phyloP scores from a whole-genome alignment of 106 monocot genomes.

The Dendrobium huoshanense region DNA sequence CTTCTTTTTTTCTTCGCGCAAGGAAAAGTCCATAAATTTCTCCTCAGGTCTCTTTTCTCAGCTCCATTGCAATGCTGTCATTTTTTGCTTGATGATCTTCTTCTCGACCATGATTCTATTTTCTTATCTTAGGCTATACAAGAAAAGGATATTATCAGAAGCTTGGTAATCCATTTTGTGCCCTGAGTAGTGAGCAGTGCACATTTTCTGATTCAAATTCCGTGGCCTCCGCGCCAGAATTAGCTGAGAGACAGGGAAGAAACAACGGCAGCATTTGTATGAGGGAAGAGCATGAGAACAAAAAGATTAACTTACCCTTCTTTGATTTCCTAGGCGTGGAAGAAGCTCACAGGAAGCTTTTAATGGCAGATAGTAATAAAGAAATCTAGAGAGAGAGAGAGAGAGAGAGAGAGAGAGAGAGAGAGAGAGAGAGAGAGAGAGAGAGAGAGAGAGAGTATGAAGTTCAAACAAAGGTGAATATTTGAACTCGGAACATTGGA shows the following conservation, averaged over 20 bases:
- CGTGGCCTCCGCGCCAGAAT: slow-evolving; percentile 6
- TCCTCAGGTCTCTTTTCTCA: slow-evolving; percentile 6
- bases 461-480: too few relatives aligned
- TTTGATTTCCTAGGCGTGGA: not conserved
- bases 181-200: not conserved
- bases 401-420: too few relatives aligned
- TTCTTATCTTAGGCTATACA: not conserved
- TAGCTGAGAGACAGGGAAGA: not conserved
- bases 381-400: too few relatives aligned
- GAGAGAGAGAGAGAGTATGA: too few relatives aligned
- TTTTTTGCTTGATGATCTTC: too few relatives aligned
- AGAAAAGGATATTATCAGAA: not conserved
- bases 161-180: not conserved
- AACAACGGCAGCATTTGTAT: too few relatives aligned
- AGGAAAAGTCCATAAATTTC: not conserved
- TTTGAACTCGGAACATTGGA: too few relatives aligned
- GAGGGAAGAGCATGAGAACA: not conserved
- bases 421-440: too few relatives aligned
- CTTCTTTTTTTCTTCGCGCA: too few relatives aligned
- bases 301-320: not conserved
- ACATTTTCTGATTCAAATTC: slow-evolving; percentile 4
- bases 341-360: too few relatives aligned
- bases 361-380: too few relatives aligned
- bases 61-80: not conserved
- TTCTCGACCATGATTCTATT: not conserved